These are phyloP conservation scores for Acer campestre DNA, from an alignment of 345 rosid genomes.

Conservation along the genomic window DNA sequence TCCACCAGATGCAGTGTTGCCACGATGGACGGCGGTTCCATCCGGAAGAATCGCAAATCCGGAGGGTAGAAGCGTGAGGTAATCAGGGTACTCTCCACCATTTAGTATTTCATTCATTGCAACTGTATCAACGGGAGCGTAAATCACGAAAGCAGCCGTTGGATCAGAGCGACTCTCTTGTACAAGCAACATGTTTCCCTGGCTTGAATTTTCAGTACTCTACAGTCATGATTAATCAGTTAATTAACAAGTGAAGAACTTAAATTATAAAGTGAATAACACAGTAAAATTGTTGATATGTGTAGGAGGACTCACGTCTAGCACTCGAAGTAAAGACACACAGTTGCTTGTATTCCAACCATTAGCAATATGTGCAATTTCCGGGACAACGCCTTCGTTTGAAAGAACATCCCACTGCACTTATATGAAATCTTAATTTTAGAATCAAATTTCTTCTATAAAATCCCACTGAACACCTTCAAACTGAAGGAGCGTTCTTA, in stretches of 20 bases:
- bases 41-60: slow-evolving; percentile 70
- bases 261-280: background rate
- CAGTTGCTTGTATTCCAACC: slow-evolving; percentile 83
- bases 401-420: slow-evolving; percentile 94
- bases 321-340: slow-evolving; percentile 71
- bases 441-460: background rate
- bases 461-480: no score
- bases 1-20: slow-evolving; percentile 43
- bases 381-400: slow-evolving; percentile 60
- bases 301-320: slow-evolving; percentile 39
- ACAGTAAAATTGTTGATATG: background rate
- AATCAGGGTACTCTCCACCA: slow-evolving; percentile 51
- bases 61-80: slow-evolving; percentile 61
- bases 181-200: slow-evolving; percentile 57
- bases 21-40: slow-evolving; percentile 28
- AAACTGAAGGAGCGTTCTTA: no score
- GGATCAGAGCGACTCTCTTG: slow-evolving; percentile 64
- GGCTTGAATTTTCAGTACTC: slow-evolving; percentile 42
- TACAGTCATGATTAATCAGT: background rate
- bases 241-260: background rate
- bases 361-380: slow-evolving; percentile 78
- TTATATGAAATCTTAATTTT: background rate
- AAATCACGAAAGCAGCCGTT: slow-evolving; percentile 57
- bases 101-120: slow-evolving; percentile 47
- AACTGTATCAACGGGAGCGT: slow-evolving; percentile 57